Evolutionary conservation across 1,284 basidiomycete species (phyloP), one percentile per base, ranked within the genome.

Genomic region (Austropuccinia psidii): DNA sequence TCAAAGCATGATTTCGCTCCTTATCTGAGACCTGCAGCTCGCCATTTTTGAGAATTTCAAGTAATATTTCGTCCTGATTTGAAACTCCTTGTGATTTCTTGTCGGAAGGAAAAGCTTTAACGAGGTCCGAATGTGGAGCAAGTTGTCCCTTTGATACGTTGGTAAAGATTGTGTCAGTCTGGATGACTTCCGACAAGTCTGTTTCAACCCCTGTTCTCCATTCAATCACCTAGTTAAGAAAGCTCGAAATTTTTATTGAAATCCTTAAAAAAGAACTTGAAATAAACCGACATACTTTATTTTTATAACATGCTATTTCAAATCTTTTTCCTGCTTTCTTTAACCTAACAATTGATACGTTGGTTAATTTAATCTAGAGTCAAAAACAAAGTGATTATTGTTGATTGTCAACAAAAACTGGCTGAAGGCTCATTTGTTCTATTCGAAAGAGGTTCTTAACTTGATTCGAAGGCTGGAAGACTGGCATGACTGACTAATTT

Each of bases 301-400:
- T 99, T 85, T 98, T 97, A 84, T 98, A 98, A 82, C 94, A 98
- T 58, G 95, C 95, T 77, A 98, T 90, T 91, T 99, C 96, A 81
- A 97, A 99, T 65, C 96, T 88, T 82, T 98, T 98, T 35, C 96
- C 96, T 55, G 89, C 92, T 81, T 97, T 97, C 84, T 93, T 96
- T 64, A 97, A 84, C 55, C 93, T 88, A 37, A 98, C 94, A 80
- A 98, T 87, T 45, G 93, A 95, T 66, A 98, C 94, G 81, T 98
- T 98, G 4, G 95, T 98, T 54, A 98, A 84, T 81, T 64, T 64
- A 43, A 64, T 64, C 61, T 64, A 35, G 17, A 13, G 19, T 7
- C 19, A 33, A 37, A 7, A 27, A 4, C 1, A 15, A 33, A 45
- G 8, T 37, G 1, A 1, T 15, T 5, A 49, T 17, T 4, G 6